Conservation (phyloP, 2,329 filamentous ascomycete genomes). For the Metarhizium guizhouense region DNA sequence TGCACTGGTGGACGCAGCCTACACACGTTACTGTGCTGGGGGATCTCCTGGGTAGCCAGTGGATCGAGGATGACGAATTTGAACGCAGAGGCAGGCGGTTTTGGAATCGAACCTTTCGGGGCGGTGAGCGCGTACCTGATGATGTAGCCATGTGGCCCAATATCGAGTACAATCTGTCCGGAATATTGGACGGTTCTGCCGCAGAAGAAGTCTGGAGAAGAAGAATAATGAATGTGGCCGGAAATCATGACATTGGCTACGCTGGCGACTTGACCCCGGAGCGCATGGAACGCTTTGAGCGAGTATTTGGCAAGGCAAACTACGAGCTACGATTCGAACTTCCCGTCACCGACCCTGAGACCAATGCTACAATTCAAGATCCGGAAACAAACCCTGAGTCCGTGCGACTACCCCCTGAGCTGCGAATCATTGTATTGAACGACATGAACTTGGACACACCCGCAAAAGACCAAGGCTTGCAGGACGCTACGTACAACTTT, state of each 20-base stretch:
- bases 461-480: slow-evolving; percentile 55
- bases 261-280: slow-evolving; percentile 78
- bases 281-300: slow-evolving; percentile 73
- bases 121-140: slow-evolving; percentile 53
- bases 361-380: slow-evolving; percentile 33
- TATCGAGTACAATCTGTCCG: slow-evolving; percentile 40
- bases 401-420: slow-evolving; percentile 48
- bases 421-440: slow-evolving; percentile 82
- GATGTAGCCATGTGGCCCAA: slow-evolving; percentile 40
- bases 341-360: slow-evolving; percentile 31
- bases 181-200: slow-evolving; percentile 35
- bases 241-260: slow-evolving; percentile 96
- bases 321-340: slow-evolving; percentile 76
- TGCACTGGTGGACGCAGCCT: slow-evolving; percentile 76
- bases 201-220: slow-evolving; percentile 54
- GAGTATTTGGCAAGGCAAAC: slow-evolving; percentile 76
- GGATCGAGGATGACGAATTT: slow-evolving; percentile 85
- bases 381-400: slow-evolving; percentile 34
- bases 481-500: slow-evolving; percentile 70
- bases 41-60: slow-evolving; percentile 89
- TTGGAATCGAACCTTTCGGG: slow-evolving; percentile 73
- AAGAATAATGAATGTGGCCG: slow-evolving; percentile 79
- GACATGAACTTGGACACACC: slow-evolving; percentile 90
- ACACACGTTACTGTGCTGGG: slow-evolving; percentile 86
- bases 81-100: slow-evolving; percentile 60